Conservation (phyloP, 2,329 filamentous ascomycete species). For the Alternaria ventricosa region DNA sequence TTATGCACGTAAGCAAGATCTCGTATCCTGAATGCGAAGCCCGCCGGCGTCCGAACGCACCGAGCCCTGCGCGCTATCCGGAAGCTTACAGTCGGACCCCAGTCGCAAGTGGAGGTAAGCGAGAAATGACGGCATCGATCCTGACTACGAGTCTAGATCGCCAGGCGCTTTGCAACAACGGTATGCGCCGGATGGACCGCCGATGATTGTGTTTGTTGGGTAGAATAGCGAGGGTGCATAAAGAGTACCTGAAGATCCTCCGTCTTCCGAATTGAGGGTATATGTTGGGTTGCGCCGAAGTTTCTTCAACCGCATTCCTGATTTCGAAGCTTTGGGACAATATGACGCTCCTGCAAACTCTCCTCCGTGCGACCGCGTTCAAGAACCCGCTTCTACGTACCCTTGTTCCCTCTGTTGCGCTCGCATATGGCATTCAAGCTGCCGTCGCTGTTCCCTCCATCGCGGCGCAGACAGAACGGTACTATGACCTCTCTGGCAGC, state of each 20-base stretch:
- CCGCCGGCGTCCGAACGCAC: constrained; percentile 7
- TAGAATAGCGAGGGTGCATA: neutral
- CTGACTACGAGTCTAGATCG: constrained; percentile 25
- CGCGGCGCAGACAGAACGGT: constrained; percentile 65
- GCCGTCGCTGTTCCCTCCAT: constrained; percentile 69
- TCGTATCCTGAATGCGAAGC: neutral
- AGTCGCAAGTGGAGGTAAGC: constrained; percentile 3
- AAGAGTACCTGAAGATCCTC: constrained; percentile 2
- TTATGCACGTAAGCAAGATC: constrained; percentile 2
- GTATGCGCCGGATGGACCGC: constrained; percentile 1
- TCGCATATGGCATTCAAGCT: constrained; percentile 69
- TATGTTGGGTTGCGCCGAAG: neutral
- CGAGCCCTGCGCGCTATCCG: neutral
- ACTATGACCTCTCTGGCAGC: constrained; percentile 72
- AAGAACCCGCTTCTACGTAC: constrained; percentile 67
- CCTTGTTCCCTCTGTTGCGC: constrained; percentile 65
- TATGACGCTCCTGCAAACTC: constrained; percentile 50
- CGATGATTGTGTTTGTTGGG: neutral
- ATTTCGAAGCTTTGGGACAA: neutral
- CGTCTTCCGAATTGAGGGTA: neutral
- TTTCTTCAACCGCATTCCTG: neutral
- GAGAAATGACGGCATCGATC: constrained; percentile 40
- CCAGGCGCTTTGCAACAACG: constrained; percentile 20
- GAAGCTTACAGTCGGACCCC: neutral
- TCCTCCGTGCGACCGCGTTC: constrained; percentile 68